phyloP scores from a whole-genome alignment of 139 green algal genomes.

The Coelastrella sp. region DNA sequence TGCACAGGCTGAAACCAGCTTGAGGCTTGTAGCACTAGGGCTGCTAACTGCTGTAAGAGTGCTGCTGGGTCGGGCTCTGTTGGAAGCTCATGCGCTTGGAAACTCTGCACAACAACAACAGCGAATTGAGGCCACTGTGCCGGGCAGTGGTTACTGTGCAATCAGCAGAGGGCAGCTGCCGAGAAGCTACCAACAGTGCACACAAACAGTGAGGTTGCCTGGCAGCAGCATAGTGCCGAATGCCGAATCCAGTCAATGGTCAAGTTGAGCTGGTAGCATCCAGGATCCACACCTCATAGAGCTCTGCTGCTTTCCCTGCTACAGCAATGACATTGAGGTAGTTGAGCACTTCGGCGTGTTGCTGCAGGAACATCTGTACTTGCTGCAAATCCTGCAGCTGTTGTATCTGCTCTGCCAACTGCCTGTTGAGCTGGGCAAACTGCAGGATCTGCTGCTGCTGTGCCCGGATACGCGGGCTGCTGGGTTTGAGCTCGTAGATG shows the following conservation, averaged over 20 bases:
- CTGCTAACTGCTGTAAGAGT: conserved; percentile 29
- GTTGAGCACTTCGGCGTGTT: conserved; percentile 36
- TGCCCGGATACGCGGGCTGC: neutral
- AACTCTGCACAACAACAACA: no score
- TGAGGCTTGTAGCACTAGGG: neutral
- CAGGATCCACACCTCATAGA: neutral
- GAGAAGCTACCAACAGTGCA: no score
- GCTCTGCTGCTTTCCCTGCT: neutral
- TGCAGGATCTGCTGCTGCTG: conserved; percentile 16
- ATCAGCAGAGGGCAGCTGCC: no score
- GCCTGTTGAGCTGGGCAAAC: conserved; percentile 29
- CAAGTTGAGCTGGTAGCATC: neutral
- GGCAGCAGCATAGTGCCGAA: no score
- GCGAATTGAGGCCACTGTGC: no score
- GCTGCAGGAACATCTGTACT: neutral
- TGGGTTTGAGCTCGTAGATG: conserved; percentile 36
- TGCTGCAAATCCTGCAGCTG: neutral
- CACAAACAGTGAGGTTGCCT: no score
- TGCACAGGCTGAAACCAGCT: conserved; percentile 48
- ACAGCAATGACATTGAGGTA: conserved; percentile 30
- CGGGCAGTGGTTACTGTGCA: no score
- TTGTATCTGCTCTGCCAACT: conserved; percentile 7
- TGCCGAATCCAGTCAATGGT: no score
- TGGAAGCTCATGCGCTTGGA: neutral
- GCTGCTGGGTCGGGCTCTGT: neutral